Percentiles rank a stretch among this genome's conserved stretches.
These are phyloP conservation scores for Delitschia confertaspora DNA, from an alignment of 495 filamentous ascomycete genomes.

Conservation along the genomic window DNA sequence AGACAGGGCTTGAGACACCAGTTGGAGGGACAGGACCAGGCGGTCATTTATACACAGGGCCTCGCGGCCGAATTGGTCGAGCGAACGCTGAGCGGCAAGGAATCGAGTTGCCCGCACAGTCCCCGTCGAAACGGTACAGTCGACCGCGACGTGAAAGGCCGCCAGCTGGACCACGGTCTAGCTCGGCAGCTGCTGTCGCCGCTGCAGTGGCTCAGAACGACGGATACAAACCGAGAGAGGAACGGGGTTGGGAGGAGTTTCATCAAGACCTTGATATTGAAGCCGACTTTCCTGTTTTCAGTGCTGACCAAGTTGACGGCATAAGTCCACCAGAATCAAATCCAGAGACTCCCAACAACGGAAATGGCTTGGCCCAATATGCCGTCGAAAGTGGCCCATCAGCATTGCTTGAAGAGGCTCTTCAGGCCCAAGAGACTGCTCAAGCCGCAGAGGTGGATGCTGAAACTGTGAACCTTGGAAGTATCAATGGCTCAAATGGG, in stretches of 20 bases:
- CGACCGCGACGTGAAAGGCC: constrained; percentile 46
- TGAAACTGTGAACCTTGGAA: constrained; percentile 3
- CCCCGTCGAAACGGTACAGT: constrained; percentile 46
- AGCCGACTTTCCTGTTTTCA: constrained; percentile 63
- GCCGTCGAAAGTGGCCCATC: constrained; percentile 24
- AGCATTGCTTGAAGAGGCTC: constrained; percentile 21
- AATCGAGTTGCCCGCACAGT: constrained; percentile 38
- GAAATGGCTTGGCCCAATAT: constrained; percentile 6
- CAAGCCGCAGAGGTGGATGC: constrained; percentile 12
- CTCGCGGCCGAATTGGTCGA: constrained; percentile 38
- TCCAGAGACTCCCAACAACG: constrained; percentile 22
- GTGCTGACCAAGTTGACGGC: constrained; percentile 76
- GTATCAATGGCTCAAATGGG: constrained; percentile 11
- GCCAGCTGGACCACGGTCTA: constrained; percentile 48
- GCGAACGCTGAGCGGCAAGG: constrained; percentile 36
- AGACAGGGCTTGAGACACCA: constrained; percentile 33
- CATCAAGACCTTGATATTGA: constrained; percentile 91
- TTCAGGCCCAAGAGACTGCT: constrained; percentile 16
- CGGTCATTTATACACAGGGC: constrained; percentile 39
- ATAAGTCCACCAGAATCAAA: constrained; percentile 32
- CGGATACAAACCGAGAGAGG: constrained; percentile 93
- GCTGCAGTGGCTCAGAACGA: constrained; percentile 81
- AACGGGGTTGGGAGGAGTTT: constrained; percentile 94
- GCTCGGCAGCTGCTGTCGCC: constrained; percentile 74
- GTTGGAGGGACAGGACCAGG: constrained; percentile 41